Conservation (phyloP, 1,139 yeast species). For the Nematodospora anomalae region DNA sequence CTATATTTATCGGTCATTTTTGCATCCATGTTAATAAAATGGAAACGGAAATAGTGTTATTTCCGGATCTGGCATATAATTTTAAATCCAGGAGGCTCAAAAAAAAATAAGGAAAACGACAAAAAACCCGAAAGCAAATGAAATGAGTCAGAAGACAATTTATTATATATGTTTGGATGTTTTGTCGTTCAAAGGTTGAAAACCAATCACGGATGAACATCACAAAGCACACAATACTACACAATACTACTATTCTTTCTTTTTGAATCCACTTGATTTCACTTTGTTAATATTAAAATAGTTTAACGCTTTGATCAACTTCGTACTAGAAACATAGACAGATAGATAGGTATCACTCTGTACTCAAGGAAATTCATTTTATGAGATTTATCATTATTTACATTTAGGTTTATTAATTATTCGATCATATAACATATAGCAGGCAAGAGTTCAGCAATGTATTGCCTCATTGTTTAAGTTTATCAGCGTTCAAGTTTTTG, state of each 20-base stretch:
- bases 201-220: background rate
- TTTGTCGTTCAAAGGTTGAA: background rate
- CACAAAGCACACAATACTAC: background rate
- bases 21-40: too few species aligned
- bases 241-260: background rate
- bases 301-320: too few species aligned
- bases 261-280: background rate
- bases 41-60: too few species aligned
- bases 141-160: constrained; percentile 5
- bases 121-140: background rate
- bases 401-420: constrained; percentile 4
- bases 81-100: too few species aligned
- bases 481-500: constrained; percentile 2
- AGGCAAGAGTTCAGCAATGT: constrained; percentile 5
- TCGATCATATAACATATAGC: background rate
- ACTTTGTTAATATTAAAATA: too few species aligned
- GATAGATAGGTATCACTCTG: too few species aligned
- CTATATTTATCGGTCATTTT: too few species aligned
- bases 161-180: constrained; percentile 7
- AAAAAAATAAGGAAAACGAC: background rate
- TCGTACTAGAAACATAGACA: too few species aligned
- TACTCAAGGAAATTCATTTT: too few species aligned
- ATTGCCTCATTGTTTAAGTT: constrained; percentile 6
- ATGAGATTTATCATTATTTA: constrained; percentile 4
- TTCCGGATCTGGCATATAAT: too few species aligned